Base-by-base conservation (phyloP, 2,329 filamentous ascomycete genomes). In the Aspergillus sp. region DNA sequence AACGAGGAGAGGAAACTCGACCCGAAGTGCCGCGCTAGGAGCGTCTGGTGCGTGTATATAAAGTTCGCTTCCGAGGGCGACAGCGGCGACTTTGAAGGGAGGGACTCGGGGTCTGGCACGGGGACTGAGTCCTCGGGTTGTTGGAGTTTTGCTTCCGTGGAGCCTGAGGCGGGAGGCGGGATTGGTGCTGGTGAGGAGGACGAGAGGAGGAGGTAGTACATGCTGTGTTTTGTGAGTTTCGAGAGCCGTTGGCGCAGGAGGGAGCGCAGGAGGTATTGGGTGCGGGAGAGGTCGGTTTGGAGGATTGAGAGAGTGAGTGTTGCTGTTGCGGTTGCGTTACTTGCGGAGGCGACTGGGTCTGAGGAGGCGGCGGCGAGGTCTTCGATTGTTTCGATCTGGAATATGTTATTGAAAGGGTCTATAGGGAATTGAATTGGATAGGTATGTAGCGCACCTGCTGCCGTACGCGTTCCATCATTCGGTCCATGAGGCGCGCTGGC, bases 221-320 rank as follows among this genome's bases (percentile, higher is more conserved):
- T 90, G 56, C 73, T 74, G 65, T 75, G 68, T 58, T 73, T 74
- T 30, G 76, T 75, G 57, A 80, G 68, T 83, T 99, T 98, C 54
- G 90, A 86, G 57, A 98, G 87, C n/a, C 95, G 83, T 9, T 90
- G 87, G 53, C 96, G 84, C 56, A 99, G 76, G 64, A 93, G 89
- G 63, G 89, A 89, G 60, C 95, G 84, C 17, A 98, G 84, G 20
- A 99, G 82, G 70, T 92, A 99, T 77, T 96, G 96, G 77, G 90
- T 96, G 46, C 95, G 83, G 73, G 97, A 93, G 54, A 99, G 84
- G 77, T 99, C 95, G 6, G 96, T 98, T 79, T 99, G 95, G 54
- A 97, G 87, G 61, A 99, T 89, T 49, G 97, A 96, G 69, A 98
- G 87, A 60, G 87, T 86, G 73, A 99, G 96, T 73, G 96, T 98